phyloP scores from a whole-genome alignment of 768 basidiomycete species.

The Pleurotus salmoneostramineus region DNA sequence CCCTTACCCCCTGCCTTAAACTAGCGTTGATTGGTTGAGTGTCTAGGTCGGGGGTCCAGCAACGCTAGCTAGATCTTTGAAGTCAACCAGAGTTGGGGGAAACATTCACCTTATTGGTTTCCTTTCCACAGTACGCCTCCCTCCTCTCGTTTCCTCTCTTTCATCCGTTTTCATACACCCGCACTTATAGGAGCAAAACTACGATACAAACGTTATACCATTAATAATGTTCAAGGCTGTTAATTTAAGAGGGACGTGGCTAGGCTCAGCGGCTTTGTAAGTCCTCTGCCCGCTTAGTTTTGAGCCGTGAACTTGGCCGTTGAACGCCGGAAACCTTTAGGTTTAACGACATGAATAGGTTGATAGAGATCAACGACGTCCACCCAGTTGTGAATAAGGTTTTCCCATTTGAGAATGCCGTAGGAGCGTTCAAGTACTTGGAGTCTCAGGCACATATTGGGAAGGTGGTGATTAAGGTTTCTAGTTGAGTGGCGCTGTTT shows the following conservation, averaged over 20 bases:
- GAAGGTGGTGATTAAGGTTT: slow-evolving; percentile 44
- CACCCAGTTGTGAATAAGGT: slow-evolving; percentile 46
- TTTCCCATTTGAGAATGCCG: slow-evolving; percentile 41
- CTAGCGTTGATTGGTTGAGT: slow-evolving; percentile 20
- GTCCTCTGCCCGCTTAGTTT: slow-evolving; percentile 11
- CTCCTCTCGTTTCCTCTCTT: neutral
- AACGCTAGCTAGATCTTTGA: slow-evolving; percentile 27
- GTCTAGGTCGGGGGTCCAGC: slow-evolving; percentile 39
- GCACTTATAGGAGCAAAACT: slow-evolving; percentile 11
- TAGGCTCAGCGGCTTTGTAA: slow-evolving; percentile 41
- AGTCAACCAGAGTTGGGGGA: slow-evolving; percentile 23
- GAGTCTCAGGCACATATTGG: slow-evolving; percentile 46
- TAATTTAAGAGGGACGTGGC: slow-evolving; percentile 36
- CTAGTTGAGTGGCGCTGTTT: neutral
- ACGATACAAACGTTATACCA: slow-evolving; percentile 21
- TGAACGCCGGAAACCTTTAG: slow-evolving; percentile 14
- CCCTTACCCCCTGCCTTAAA: slow-evolving; percentile 15
- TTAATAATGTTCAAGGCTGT: slow-evolving; percentile 25
- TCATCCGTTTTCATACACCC: neutral
- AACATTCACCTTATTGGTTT: slow-evolving; percentile 31
- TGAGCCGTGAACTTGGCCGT: neutral
- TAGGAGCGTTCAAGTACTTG: slow-evolving; percentile 42
- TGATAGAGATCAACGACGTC: slow-evolving; percentile 30
- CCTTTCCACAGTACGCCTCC: slow-evolving; percentile 21
- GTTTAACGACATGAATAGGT: slow-evolving; percentile 43